phyloP scores from a whole-genome alignment of 2,329 filamentous ascomycete species.

The Phoma sp. region DNA sequence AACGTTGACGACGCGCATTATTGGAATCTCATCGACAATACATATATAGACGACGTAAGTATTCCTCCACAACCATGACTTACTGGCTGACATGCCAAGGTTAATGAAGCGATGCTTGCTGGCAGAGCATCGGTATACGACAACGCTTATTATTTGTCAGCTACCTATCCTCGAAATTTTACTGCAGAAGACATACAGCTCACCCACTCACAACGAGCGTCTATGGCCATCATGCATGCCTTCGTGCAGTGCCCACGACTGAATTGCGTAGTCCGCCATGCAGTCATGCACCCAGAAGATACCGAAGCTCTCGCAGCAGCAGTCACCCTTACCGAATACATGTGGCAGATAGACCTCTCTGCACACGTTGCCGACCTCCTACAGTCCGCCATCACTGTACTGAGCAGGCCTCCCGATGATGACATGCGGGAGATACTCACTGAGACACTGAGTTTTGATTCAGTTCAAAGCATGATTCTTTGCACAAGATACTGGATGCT shows the following conservation, averaged over 20 bases:
- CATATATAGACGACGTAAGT: constrained; percentile 43
- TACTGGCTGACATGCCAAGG: constrained; percentile 25
- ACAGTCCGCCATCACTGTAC: constrained; percentile 17
- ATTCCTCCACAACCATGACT: not conserved
- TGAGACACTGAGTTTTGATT: constrained; percentile 28
- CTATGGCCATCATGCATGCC: constrained; percentile 38
- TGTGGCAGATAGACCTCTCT: constrained; percentile 28
- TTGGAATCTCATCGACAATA: constrained; percentile 41
- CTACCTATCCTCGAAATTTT: constrained; percentile 27
- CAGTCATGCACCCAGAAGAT: constrained; percentile 27
- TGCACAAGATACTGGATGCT: constrained; percentile 39
- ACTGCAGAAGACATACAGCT: constrained; percentile 4
- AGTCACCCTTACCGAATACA: constrained; percentile 28
- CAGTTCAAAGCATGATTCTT: constrained; percentile 29
- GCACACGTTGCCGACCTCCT: constrained; percentile 25
- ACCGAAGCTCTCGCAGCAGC: constrained; percentile 25
- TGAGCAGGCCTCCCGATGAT: constrained; percentile 15
- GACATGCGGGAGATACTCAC: constrained; percentile 30
- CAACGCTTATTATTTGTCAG: constrained; percentile 35
- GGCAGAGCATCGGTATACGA: constrained; percentile 38
- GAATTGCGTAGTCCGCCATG: constrained; percentile 28
- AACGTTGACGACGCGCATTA: constrained; percentile 36
- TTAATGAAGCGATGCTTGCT: constrained; percentile 37
- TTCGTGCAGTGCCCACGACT: constrained; percentile 38
- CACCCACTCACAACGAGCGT: constrained; percentile 26